Percentiles rank a stretch among this genome's conserved stretches.
Evolutionary conservation across 1,284 basidiomycete species (phyloP).

Genomic region (Leucoagaricus sp.): DNA sequence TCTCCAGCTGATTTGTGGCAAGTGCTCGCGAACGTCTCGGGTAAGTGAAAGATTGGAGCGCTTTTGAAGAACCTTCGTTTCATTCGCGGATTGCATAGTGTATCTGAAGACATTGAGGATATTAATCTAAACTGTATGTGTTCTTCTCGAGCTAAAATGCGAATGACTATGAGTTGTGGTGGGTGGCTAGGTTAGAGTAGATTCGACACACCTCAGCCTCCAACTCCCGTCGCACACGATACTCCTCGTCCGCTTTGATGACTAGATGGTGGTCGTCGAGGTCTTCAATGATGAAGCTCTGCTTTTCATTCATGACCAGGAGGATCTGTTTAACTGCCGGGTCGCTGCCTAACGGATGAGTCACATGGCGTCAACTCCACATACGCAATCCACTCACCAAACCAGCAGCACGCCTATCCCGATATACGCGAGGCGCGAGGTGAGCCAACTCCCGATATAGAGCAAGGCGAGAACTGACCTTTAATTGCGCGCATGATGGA

Average conservation of each 20-base stretch:
- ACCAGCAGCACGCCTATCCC: slow-evolving; percentile 67
- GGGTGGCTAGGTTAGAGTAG: slow-evolving; percentile 16
- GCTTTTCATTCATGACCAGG: slow-evolving; percentile 77
- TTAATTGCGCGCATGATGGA: slow-evolving; percentile 28
- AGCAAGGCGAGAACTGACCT: slow-evolving; percentile 17
- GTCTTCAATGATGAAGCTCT: slow-evolving; percentile 84
- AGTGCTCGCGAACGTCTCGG: too few relatives aligned
- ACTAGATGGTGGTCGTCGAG: slow-evolving; percentile 84
- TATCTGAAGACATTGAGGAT: too few relatives aligned
- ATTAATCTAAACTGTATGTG: slow-evolving; percentile 43
- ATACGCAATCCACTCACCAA: slow-evolving; percentile 50
- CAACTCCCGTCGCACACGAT: slow-evolving; percentile 68
- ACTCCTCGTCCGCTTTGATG: slow-evolving; percentile 81
- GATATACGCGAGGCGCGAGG: background rate
- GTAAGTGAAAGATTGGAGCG: too few relatives aligned
- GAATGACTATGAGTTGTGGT: background rate
- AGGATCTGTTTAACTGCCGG: slow-evolving; percentile 91
- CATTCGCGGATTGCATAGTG: too few relatives aligned
- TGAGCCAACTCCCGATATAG: background rate
- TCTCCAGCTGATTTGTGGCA: too few relatives aligned
- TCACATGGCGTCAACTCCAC: background rate
- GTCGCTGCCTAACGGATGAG: slow-evolving; percentile 52
- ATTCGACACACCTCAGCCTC: slow-evolving; percentile 73
- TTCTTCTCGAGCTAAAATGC: slow-evolving; percentile 43
- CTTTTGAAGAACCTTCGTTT: too few relatives aligned